Evolutionary conservation across 2,329 filamentous ascomycete genomes (phyloP).

Genomic region (Aspergillus unguis): DNA sequence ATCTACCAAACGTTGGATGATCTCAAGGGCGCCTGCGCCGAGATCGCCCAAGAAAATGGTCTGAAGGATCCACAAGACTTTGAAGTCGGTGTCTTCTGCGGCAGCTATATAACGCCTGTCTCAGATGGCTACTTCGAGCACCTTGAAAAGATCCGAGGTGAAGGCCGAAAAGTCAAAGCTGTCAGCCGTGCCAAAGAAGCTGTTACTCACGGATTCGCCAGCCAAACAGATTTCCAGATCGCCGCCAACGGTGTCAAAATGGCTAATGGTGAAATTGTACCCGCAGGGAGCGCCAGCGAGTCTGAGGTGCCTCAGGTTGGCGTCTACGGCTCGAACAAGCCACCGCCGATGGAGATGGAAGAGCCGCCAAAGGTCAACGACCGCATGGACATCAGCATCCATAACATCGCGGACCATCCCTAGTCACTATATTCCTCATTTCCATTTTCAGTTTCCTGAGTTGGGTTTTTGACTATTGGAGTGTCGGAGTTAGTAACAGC

Average conservation of each 20-base stretch:
- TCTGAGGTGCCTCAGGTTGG: conserved; percentile 24
- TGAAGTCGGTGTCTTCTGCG: conserved; percentile 89
- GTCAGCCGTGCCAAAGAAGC: conserved; percentile 63
- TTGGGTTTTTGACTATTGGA: conserved; percentile 11
- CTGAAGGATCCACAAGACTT: conserved; percentile 61
- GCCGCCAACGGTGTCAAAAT: conserved; percentile 61
- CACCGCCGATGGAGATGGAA: conserved; percentile 27
- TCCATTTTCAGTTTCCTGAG: not conserved
- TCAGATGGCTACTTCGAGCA: conserved; percentile 78
- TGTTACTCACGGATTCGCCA: conserved; percentile 61
- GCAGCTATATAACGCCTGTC: conserved; percentile 78
- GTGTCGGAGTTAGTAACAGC: conserved; percentile 23
- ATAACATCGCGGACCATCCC: conserved; percentile 53
- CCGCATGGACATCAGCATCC: conserved; percentile 60
- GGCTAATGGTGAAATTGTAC: conserved; percentile 57
- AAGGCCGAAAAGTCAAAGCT: conserved; percentile 65
- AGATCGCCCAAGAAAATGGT: conserved; percentile 58
- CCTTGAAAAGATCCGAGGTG: conserved; percentile 67
- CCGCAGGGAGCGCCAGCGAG: conserved; percentile 34
- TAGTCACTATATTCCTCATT: conserved; percentile 22
- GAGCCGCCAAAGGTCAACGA: conserved; percentile 44
- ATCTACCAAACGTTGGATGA: conserved; percentile 75
- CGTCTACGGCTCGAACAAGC: conserved; percentile 19
- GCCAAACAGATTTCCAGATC: conserved; percentile 59
- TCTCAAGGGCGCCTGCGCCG: conserved; percentile 73